phyloP scores from a whole-genome alignment of 345 rosid species.

The Geranium brycei region DNA sequence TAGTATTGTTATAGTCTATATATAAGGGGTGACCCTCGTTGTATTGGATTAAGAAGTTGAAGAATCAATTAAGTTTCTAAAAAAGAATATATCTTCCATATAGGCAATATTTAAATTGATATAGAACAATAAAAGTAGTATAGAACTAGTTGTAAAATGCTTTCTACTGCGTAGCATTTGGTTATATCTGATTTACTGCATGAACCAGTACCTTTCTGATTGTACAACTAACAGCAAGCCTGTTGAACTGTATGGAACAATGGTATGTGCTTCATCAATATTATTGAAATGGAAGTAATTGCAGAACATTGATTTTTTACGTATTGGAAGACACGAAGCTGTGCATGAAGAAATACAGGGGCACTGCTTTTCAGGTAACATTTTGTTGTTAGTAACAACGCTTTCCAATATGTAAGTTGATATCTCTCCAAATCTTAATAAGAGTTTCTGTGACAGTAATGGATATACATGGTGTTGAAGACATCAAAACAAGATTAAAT shows the following conservation, averaged over 20 bases:
- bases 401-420: conserved; percentile 2
- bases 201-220: too few species aligned
- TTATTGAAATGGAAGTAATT: conserved; percentile 7
- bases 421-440: conserved; percentile 15
- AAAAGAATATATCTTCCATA: too few species aligned
- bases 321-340: conserved; percentile 80
- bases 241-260: too few species aligned
- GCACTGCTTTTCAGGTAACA: conserved; percentile 65
- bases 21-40: too few species aligned
- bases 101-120: too few species aligned
- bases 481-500: conserved; percentile 50
- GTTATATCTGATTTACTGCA: background rate
- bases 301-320: conserved; percentile 79
- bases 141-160: too few species aligned
- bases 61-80: too few species aligned
- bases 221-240: too few species aligned
- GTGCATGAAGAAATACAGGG: conserved; percentile 68
- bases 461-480: conserved; percentile 44
- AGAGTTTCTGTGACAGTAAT: conserved; percentile 31
- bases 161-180: background rate
- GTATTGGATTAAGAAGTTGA: too few species aligned
- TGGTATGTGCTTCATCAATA: background rate
- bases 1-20: too few species aligned
- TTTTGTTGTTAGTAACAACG: conserved; percentile 6
- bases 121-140: too few species aligned